A percentile compares a stretch with the other conserved stretches of the same genome.
Conservation (phyloP, 2,329 filamentous ascomycete genomes). For the Hirsutella thompsonii region DNA sequence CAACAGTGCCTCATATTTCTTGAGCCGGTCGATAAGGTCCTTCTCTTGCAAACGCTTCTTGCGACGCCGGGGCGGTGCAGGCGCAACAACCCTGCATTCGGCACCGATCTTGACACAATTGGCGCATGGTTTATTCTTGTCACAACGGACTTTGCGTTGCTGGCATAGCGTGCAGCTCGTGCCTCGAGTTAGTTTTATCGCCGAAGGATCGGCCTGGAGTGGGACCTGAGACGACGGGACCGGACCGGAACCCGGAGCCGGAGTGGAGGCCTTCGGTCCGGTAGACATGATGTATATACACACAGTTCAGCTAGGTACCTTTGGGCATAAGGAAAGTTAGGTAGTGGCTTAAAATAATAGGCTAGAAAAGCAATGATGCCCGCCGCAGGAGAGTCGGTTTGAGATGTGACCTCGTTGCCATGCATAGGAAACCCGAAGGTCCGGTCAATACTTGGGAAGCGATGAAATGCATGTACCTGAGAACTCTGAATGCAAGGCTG, state of each 20-base stretch:
- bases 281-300: conserved; percentile 3
- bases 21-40: conserved; percentile 56
- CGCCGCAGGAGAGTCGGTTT: too few species aligned
- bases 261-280: background rate
- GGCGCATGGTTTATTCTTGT: conserved; percentile 58
- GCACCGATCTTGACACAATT: conserved; percentile 52
- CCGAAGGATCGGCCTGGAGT: conserved; percentile 24
- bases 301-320: background rate
- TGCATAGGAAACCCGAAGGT: too few species aligned
- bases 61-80: conserved; percentile 42
- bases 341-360: too few species aligned
- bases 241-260: conserved; percentile 2
- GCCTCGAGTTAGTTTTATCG: conserved; percentile 43
- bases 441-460: too few species aligned
- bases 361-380: too few species aligned
- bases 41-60: conserved; percentile 57
- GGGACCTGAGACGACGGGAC: conserved; percentile 5
- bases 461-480: too few species aligned
- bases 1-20: conserved; percentile 54
- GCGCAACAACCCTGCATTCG: conserved; percentile 47
- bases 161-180: conserved; percentile 62
- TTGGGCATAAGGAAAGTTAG: too few species aligned
- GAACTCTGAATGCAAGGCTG: background rate
- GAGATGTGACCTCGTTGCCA: too few species aligned
- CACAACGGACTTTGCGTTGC: conserved; percentile 63